phyloP scores from a whole-genome alignment of 2,329 filamentous ascomycete species.

The Parascedosporium putredinis region DNA sequence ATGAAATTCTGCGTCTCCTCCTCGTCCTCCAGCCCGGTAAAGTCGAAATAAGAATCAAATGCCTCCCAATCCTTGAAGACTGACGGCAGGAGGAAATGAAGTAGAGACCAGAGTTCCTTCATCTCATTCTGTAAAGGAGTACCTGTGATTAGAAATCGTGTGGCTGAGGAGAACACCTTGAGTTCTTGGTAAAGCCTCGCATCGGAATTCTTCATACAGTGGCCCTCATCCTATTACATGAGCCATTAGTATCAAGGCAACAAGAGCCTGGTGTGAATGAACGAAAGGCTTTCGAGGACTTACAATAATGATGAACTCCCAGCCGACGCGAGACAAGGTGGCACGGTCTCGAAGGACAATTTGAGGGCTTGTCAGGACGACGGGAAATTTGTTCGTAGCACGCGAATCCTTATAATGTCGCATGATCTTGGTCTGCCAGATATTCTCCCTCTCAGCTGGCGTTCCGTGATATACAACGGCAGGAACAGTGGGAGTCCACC shows the following conservation, averaged over 20 bases:
- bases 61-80: conserved; percentile 90
- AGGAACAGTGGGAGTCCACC: conserved; percentile 82
- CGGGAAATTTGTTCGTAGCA: conserved; percentile 62
- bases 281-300: too few species aligned
- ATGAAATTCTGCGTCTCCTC: conserved; percentile 68
- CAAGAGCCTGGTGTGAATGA: background rate
- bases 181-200: conserved; percentile 84
- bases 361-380: conserved; percentile 92
- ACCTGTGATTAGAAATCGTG: conserved; percentile 83
- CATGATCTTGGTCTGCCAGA: conserved; percentile 65
- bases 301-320: conserved; percentile 95
- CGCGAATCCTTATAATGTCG: conserved; percentile 46
- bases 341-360: conserved; percentile 88
- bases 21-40: conserved; percentile 81
- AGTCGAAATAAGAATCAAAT: conserved; percentile 96
- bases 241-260: background rate
- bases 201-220: conserved; percentile 94
- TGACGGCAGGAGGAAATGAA: conserved; percentile 85
- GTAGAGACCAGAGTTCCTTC: conserved; percentile 84
- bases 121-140: conserved; percentile 95
- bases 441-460: conserved; percentile 62
- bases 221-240: conserved; percentile 67
- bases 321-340: conserved; percentile 71
- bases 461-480: conserved; percentile 86
- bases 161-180: conserved; percentile 80